A percentile compares a stretch with the other conserved stretches of the same genome.
These are phyloP conservation scores for Tuber calosporum DNA, from an alignment of 495 filamentous ascomycete species.

Conservation along the genomic window DNA sequence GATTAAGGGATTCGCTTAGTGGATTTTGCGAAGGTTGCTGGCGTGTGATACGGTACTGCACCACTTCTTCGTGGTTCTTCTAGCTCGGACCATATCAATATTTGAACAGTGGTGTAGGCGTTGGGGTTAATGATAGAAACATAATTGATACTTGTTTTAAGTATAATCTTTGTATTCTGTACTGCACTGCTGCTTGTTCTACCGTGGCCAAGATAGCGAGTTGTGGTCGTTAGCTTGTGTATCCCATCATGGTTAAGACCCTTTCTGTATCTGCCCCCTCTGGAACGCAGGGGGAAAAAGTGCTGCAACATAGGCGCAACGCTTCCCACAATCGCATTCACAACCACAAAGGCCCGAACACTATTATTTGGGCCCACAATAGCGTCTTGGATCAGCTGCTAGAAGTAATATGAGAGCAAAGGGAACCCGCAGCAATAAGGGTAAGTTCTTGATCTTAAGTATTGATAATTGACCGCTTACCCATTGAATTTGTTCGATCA, in stretches of 20 bases:
- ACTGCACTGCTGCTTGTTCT: not conserved
- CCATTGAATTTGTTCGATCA: slow-evolving; percentile 24
- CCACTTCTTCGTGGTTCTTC: not conserved
- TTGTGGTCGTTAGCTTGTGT: not conserved
- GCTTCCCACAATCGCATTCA: too few relatives aligned
- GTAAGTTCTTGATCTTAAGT: too few relatives aligned
- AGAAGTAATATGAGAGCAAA: too few relatives aligned
- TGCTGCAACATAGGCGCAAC: too few relatives aligned
- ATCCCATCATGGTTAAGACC: not conserved
- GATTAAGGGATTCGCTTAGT: not conserved
- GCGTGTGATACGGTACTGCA: not conserved
- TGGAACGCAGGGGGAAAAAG: too few relatives aligned
- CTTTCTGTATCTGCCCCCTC: not conserved
- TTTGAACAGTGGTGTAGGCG: not conserved
- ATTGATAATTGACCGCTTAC: too few relatives aligned
- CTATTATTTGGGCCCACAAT: too few relatives aligned
- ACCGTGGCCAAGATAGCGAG: not conserved
- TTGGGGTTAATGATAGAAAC: not conserved
- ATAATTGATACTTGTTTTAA: not conserved
- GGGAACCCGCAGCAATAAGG: too few relatives aligned
- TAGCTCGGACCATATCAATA: not conserved
- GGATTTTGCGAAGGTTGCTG: not conserved
- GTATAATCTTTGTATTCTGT: not conserved
- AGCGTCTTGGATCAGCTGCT: too few relatives aligned
- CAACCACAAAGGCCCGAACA: too few relatives aligned